Base-by-base conservation (phyloP, 1,284 basidiomycete genomes). In the Heterobasidion parviporum region DNA sequence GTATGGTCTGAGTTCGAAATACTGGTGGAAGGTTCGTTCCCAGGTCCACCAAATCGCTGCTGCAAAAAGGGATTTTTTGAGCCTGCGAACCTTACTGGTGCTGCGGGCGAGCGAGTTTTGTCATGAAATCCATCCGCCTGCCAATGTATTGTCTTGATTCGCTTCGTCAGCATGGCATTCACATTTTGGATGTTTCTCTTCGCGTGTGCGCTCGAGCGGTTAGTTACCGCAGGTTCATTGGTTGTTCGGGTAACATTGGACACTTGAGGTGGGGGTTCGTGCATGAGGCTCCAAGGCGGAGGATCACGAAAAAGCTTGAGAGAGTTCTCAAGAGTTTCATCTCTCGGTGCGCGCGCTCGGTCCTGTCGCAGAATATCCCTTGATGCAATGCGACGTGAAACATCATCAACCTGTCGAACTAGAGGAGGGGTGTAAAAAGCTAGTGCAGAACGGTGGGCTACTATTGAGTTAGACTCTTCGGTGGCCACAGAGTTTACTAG, bases 221-320 rank as follows among this genome's bases (percentile, higher is more conserved):
- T 48, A 26, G 53, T 33, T 10, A 43, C 14, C 10, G 43, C 47
- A 5, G 33, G 47, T 8, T 45, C 50, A 9, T 59, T 50, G 9
- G 14, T 15, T 14, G 10, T 12, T 16, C 10, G 33, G 43, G 32
- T 16, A 18, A 35, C 33, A 36, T 38, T 10, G 4, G n/a, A 20
- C 35, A 18, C 45, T 36, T 26, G 35, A 6, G 44, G 41, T 15
- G 55, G 59, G 18, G 60, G 51, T 18, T 32, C 15, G 20, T 60
- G 59, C 16, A 65, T 52, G 33, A 56, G 45, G 35, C 57, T 62
- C 75, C 75, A 79, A 14, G 74, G 68, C 2, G 73, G 75, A 1
- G 74, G 74, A 1, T 64, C 56, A 7, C 79, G 76, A 61, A 71
- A 77, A 18, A 81, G 73, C 68, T 74, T 75, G 26, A 78, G 65